phyloP scores from a whole-genome alignment of 345 rosid genomes.

The Populus alba region DNA sequence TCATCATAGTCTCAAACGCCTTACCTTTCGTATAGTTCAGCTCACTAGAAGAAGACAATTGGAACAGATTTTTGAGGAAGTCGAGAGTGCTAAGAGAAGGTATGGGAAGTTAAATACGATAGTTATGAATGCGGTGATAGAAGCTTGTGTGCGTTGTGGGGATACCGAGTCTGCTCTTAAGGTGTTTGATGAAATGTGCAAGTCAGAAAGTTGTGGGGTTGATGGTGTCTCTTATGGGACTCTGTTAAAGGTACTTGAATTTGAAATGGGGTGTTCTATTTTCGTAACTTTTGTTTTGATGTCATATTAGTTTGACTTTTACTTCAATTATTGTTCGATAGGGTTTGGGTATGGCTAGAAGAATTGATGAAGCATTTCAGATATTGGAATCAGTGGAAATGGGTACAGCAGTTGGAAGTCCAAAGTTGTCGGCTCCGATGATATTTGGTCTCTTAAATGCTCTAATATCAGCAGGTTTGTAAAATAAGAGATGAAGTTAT shows the following conservation, averaged over 20 bases:
- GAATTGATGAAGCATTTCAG: conserved; percentile 73
- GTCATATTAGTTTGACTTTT: no score
- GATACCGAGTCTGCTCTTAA: conserved; percentile 56
- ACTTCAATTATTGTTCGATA: neutral
- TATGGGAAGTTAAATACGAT: conserved; percentile 63
- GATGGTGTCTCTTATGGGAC: conserved; percentile 59
- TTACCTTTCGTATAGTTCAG: conserved; percentile 59
- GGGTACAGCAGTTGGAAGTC: conserved; percentile 54
- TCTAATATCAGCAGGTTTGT: conserved; percentile 58
- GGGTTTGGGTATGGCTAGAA: conserved; percentile 67
- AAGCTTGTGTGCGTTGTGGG: conserved; percentile 74
- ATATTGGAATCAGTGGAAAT: conserved; percentile 57
- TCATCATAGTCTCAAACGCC: conserved; percentile 43
- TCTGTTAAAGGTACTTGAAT: conserved; percentile 51
- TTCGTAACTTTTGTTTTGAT: neutral
- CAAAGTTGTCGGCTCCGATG: conserved; percentile 53
- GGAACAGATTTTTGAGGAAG: conserved; percentile 57
- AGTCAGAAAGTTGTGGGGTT: conserved; percentile 53
- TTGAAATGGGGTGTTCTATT: neutral
- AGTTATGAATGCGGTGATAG: conserved; percentile 75
- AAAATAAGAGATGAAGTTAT: conserved; percentile 4
- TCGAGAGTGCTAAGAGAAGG: conserved; percentile 49
- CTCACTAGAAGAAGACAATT: conserved; percentile 73
- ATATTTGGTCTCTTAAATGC: conserved; percentile 58
- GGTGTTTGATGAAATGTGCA: conserved; percentile 56